phyloP scores from a whole-genome alignment of 768 basidiomycete genomes.

The Hypholoma fasciculare region DNA sequence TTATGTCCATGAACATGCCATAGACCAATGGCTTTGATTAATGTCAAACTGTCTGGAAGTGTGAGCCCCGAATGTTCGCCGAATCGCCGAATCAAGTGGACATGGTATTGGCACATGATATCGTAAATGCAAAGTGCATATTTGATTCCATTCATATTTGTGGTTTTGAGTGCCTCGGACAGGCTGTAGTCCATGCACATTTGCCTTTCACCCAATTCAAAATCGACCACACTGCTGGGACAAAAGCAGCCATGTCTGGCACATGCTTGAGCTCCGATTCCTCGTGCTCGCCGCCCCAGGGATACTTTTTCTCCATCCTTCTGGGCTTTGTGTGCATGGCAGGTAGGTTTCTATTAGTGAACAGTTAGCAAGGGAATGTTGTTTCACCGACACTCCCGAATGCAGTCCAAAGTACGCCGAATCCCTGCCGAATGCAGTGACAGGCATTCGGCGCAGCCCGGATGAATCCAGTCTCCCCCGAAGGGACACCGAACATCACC shows the following conservation, averaged over 20 bases:
- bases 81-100: slow-evolving; percentile 2
- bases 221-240: slow-evolving; percentile 14
- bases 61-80: not conserved
- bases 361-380: too few species aligned
- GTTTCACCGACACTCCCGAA: too few species aligned
- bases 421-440: too few species aligned
- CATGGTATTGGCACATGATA: slow-evolving; percentile 14
- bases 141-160: not conserved
- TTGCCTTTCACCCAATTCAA: slow-evolving; percentile 22
- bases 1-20: slow-evolving; percentile 32
- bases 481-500: too few species aligned
- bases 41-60: not conserved
- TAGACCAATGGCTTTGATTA: slow-evolving; percentile 21
- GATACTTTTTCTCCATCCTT: not conserved
- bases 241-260: slow-evolving; percentile 16
- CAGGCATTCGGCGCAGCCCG: too few species aligned
- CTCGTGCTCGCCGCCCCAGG: slow-evolving; percentile 23
- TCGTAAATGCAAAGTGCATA: slow-evolving; percentile 8
- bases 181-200: slow-evolving; percentile 18
- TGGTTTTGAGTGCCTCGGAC: slow-evolving; percentile 6
- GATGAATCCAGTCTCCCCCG: too few species aligned
- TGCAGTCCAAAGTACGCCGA: too few species aligned
- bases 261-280: slow-evolving; percentile 27
- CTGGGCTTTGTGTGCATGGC: not conserved
- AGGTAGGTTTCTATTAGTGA: not conserved